Percentiles rank a stretch among this genome's conserved stretches.
phyloP scores from a whole-genome alignment of 768 basidiomycete genomes.

The Podaxis rugospora region DNA sequence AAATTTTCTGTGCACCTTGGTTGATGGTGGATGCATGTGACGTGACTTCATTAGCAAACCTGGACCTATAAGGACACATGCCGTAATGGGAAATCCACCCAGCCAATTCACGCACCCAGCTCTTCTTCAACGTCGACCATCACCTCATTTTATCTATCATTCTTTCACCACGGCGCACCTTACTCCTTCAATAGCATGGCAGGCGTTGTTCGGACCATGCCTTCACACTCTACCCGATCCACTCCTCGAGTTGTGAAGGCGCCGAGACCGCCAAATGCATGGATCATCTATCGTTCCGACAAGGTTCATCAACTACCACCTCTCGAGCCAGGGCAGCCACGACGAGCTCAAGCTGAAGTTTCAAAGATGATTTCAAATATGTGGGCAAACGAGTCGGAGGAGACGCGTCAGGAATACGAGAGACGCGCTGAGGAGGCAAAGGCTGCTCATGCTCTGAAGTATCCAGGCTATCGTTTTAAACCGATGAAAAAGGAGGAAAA shows the following conservation, averaged over 20 bases:
- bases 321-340: slow-evolving; percentile 25
- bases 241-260: slow-evolving; percentile 24
- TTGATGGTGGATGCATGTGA: background rate
- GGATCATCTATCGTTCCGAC: slow-evolving; percentile 76
- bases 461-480: slow-evolving; percentile 55
- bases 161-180: slow-evolving; percentile 8
- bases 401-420: slow-evolving; percentile 48
- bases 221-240: slow-evolving; percentile 8
- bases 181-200: slow-evolving; percentile 4
- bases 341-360: slow-evolving; percentile 54
- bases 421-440: slow-evolving; percentile 49
- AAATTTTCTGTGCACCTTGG: background rate
- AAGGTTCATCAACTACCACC: slow-evolving; percentile 42
- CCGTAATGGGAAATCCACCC: slow-evolving; percentile 11
- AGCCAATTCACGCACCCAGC: slow-evolving; percentile 9
- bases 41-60: slow-evolving; percentile 19
- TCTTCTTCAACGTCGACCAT: slow-evolving; percentile 11
- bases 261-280: slow-evolving; percentile 76
- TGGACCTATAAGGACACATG: slow-evolving; percentile 25
- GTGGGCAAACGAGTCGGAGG: slow-evolving; percentile 56
- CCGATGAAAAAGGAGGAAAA: slow-evolving; percentile 54
- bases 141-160: slow-evolving; percentile 2
- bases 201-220: slow-evolving; percentile 11
- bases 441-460: slow-evolving; percentile 42
- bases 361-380: slow-evolving; percentile 58